Percentiles rank a stretch among this genome's conserved stretches.
These are phyloP conservation scores for Macrophomina phaseolina DNA, from an alignment of 2,329 filamentous ascomycete genomes.

Conservation along the genomic window DNA sequence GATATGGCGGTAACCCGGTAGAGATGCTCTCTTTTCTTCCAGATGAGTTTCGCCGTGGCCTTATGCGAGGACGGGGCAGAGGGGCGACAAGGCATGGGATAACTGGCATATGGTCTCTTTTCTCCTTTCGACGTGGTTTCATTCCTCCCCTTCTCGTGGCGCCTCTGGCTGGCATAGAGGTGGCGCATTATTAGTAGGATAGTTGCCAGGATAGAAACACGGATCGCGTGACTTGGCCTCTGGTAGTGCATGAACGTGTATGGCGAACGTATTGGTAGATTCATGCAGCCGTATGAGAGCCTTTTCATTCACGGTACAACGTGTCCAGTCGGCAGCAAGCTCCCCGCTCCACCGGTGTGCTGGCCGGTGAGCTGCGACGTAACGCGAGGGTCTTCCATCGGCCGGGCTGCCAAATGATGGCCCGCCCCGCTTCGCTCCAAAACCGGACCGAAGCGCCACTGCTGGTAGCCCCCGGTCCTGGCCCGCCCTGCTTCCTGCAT, in stretches of 20 bases:
- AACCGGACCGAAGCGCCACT: slow-evolving; percentile 24
- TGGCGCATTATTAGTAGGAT: slow-evolving; percentile 18
- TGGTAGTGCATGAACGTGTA: background rate
- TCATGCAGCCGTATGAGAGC: no score
- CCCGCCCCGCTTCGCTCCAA: background rate
- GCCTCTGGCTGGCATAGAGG: slow-evolving; percentile 23
- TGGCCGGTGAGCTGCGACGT: background rate
- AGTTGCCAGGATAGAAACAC: slow-evolving; percentile 25
- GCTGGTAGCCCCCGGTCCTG: background rate
- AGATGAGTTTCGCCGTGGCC: background rate
- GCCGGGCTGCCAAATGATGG: background rate
- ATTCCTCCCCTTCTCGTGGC: background rate
- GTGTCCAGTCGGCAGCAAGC: background rate
- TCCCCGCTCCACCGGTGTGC: background rate
- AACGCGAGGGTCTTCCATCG: background rate
- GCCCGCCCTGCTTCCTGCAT: slow-evolving; percentile 6
- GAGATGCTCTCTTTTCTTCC: slow-evolving; percentile 13
- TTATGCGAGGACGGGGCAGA: background rate
- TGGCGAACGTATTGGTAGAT: no score
- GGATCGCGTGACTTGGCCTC: slow-evolving; percentile 17
- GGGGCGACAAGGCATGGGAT: slow-evolving; percentile 13
- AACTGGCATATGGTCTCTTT: slow-evolving; percentile 1
- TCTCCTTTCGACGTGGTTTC: background rate
- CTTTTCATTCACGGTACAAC: no score
- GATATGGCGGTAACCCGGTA: slow-evolving; percentile 24